phyloP scores from a whole-genome alignment of 2,329 filamentous ascomycete species.

The Venturia nashicola region DNA sequence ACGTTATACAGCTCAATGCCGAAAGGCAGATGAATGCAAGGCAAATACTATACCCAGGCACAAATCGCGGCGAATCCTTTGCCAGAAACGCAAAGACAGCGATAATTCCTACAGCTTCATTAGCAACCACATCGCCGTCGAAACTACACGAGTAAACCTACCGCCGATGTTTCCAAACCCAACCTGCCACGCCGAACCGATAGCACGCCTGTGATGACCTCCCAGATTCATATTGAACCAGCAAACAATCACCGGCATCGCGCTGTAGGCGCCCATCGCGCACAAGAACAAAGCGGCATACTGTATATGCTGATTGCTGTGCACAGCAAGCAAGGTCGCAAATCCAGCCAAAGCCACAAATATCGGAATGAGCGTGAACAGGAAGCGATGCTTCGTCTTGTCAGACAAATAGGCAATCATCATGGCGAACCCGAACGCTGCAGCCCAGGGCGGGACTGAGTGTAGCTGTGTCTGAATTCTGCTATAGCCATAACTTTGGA shows the following conservation, averaged over 20 bases:
- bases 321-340: constrained; percentile 58
- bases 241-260: constrained; percentile 70
- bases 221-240: constrained; percentile 45
- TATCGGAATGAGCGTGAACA: constrained; percentile 59
- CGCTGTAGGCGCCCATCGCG: constrained; percentile 65
- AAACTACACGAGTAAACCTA: neutral
- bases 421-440: constrained; percentile 70
- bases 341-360: constrained; percentile 62
- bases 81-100: constrained; percentile 37
- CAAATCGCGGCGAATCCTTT: constrained; percentile 55
- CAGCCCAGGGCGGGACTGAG: constrained; percentile 50
- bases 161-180: constrained; percentile 5
- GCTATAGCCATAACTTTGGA: constrained; percentile 38
- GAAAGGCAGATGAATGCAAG: constrained; percentile 62
- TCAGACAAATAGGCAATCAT: constrained; percentile 62
- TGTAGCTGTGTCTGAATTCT: constrained; percentile 41
- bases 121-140: neutral
- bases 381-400: constrained; percentile 56
- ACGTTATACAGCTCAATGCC: constrained; percentile 46
- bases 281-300: constrained; percentile 77
- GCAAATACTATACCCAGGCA: constrained; percentile 64
- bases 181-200: constrained; percentile 36
- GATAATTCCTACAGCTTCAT: constrained; percentile 38
- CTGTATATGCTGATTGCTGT: constrained; percentile 45
- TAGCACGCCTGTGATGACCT: constrained; percentile 36